Conservation (phyloP, 768 basidiomycete species). For the Calocera viscosa region DNA sequence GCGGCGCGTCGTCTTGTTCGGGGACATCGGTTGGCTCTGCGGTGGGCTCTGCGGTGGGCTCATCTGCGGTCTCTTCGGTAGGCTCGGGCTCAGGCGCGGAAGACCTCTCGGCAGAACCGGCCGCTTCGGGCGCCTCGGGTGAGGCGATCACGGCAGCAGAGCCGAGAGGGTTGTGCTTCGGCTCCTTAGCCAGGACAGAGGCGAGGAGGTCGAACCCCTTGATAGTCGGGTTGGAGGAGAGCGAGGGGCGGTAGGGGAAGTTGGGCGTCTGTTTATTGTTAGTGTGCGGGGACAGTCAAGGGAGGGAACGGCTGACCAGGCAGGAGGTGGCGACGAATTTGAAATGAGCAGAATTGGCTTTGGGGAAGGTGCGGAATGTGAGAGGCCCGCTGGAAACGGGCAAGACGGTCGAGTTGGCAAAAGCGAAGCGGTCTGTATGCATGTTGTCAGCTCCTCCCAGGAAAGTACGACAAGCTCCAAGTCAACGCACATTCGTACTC, state of each 20-base stretch:
- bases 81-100: not conserved
- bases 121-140: not conserved
- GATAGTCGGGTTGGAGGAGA: conserved; percentile 36
- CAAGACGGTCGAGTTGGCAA: conserved; percentile 34
- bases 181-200: conserved; percentile 9
- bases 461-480: conserved; percentile 7
- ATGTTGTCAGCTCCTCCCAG: conserved; percentile 9
- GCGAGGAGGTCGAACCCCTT: conserved; percentile 54
- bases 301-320: conserved; percentile 23
- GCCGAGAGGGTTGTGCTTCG: not conserved
- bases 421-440: conserved; percentile 33
- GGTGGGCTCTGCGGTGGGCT: not conserved
- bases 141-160: conserved; percentile 30
- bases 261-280: conserved; percentile 37
- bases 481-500: conserved; percentile 50
- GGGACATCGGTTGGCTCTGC: not conserved
- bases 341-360: conserved; percentile 39
- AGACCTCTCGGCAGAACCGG: not conserved
- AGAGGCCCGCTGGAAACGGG: conserved; percentile 42
- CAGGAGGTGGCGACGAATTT: conserved; percentile 60
- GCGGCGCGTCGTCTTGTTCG: not conserved
- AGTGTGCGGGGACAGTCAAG: too few relatives aligned
- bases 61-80: not conserved
- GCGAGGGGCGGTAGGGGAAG: conserved; percentile 54
- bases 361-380: conserved; percentile 57